phyloP scores from a whole-genome alignment of 2,329 filamentous ascomycete genomes.

The Aspergillus hiratsukae region DNA sequence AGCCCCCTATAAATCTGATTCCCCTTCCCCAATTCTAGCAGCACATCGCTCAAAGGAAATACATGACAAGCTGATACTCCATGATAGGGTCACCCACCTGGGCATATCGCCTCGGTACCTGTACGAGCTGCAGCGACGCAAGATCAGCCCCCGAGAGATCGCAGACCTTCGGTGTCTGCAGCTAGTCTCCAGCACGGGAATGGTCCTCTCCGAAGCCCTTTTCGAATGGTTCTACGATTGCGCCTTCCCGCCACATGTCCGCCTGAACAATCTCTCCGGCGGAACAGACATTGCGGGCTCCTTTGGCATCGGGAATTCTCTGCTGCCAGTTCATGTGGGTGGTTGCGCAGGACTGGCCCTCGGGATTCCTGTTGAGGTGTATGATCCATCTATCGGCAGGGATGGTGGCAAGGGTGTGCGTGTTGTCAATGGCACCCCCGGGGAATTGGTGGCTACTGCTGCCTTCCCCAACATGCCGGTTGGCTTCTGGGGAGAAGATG shows the following conservation, averaged over 20 bases:
- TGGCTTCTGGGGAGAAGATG: conserved; percentile 53
- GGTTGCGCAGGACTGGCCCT: conserved; percentile 51
- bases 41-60: too few relatives aligned
- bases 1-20: too few relatives aligned
- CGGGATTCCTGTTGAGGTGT: conserved; percentile 55
- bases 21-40: too few relatives aligned
- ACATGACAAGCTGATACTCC: conserved; percentile 5
- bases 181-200: too few relatives aligned
- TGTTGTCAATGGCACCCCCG: conserved; percentile 60
- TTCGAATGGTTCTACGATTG: too few relatives aligned
- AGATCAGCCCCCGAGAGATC: conserved; percentile 21
- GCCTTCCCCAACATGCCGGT: conserved; percentile 75
- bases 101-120: conserved; percentile 44
- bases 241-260: too few relatives aligned
- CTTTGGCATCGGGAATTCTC: conserved; percentile 53
- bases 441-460: conserved; percentile 67
- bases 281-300: conserved; percentile 29
- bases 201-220: conserved; percentile 30
- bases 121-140: conserved; percentile 41
- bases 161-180: too few relatives aligned
- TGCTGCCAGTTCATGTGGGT: conserved; percentile 60
- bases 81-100: conserved; percentile 26
- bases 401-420: conserved; percentile 42
- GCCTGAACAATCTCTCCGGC: conserved; percentile 24
- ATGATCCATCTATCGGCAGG: conserved; percentile 42